These are phyloP conservation scores for Puccinia polysora DNA, from an alignment of 1,284 basidiomycete species.

Conservation along the genomic window DNA sequence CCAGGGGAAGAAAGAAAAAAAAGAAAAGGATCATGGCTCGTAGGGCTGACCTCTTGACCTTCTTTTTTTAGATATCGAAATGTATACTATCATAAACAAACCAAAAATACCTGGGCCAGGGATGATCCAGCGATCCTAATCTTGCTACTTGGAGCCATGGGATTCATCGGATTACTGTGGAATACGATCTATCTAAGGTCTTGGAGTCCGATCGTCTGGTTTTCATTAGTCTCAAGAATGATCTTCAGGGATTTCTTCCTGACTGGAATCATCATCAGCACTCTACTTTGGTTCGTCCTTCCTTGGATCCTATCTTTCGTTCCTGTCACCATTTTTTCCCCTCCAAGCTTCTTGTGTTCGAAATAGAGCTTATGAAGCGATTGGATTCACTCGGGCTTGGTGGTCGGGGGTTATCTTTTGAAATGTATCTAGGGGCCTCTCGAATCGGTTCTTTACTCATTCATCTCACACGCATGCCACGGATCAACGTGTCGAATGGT, in stretches of 20 bases:
- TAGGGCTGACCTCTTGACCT: slow-evolving; percentile 48
- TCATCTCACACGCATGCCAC: slow-evolving; percentile 65
- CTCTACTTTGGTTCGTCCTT: slow-evolving; percentile 66
- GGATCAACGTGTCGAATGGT: slow-evolving; percentile 53
- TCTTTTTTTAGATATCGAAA: slow-evolving; percentile 63
- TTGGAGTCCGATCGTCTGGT: slow-evolving; percentile 56
- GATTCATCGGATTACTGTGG: slow-evolving; percentile 76
- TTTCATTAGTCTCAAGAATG: slow-evolving; percentile 71
- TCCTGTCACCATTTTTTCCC: background rate
- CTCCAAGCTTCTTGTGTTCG: background rate
- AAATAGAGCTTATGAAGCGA: no score
- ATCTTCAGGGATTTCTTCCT: slow-evolving; percentile 79
- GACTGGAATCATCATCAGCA: slow-evolving; percentile 67
- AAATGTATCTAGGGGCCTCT: slow-evolving; percentile 60
- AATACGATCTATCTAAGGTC: slow-evolving; percentile 71
- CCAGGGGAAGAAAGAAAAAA: background rate
- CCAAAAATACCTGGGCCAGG: slow-evolving; percentile 95
- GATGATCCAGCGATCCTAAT: slow-evolving; percentile 90
- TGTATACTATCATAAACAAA: slow-evolving; percentile 90
- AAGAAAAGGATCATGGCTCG: background rate
- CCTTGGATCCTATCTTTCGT: slow-evolving; percentile 23
- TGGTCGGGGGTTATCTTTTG: no score
- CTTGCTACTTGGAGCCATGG: slow-evolving; percentile 62
- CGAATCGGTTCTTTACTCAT: slow-evolving; percentile 67
- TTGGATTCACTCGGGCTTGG: no score